Base-by-base conservation (phyloP, 1,284 basidiomycete genomes). In the Leccinum solheimii region DNA sequence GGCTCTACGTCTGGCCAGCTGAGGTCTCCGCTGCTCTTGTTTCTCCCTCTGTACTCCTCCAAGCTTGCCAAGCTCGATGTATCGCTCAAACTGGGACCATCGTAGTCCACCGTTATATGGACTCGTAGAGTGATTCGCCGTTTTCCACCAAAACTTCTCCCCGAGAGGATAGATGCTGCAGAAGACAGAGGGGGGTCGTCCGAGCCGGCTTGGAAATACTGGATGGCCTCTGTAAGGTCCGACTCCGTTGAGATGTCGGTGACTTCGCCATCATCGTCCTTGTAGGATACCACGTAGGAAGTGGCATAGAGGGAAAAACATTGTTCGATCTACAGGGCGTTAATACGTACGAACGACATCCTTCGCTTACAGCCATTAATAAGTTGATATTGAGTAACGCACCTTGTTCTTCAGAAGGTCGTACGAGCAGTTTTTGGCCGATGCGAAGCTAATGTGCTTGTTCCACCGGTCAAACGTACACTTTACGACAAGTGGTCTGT, bases 51-150 rank as follows among this genome's bases (percentile, higher is more conserved):
- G 76, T 87, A 90, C 64, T 92, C 91, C 26, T 92, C 91, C 67
- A 88, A 69, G 68, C 90, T 92, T 49, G 83, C 84, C 13, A 95
- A 79, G 11, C 92, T 94, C 7, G 86, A 87, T 1, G 92, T 92
- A 68, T 96, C 94, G 14, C 91, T 94, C 60, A 96, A 80, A 73
- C 89, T 92, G n/a, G 91, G 93, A 0, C 93, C 92, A 70, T 96
- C 94, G 68, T 94, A 95, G 66, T 95, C 93, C 61, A 95, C 86
- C 4, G 82, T 80, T 34, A 97, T 87, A 52, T 87, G 82, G 50
- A 96, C 84, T 16, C 85, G 81, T 23, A 96, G 77, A 1, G 87
- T 90, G 61, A 96, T 90, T 73, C 86, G 92, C 43, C 86, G 92
- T 49, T 83, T 79, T 45, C 80, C 78, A 7, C 83, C 81, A 66